Conservation (phyloP, 352 stramenopile species). For the Phytophthora idaei region DNA sequence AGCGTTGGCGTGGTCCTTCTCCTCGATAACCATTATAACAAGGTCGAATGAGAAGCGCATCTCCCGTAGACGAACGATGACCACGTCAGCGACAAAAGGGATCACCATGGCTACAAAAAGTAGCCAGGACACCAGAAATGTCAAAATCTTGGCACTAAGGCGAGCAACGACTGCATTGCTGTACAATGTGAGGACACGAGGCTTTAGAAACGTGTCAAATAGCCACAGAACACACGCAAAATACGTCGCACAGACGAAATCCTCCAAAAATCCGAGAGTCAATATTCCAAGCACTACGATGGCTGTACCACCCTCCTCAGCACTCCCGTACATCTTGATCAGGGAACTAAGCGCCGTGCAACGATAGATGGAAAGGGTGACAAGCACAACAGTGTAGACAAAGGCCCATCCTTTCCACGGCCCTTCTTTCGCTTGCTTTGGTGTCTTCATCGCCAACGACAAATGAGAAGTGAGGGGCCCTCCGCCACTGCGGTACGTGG, state of each 20-base stretch:
- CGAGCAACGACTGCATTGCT: not conserved
- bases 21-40: slow-evolving; percentile 41
- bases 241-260: slow-evolving; percentile 39
- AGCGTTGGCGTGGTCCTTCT: slow-evolving; percentile 33
- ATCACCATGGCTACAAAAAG: slow-evolving; percentile 35
- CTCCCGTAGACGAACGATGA: slow-evolving; percentile 42
- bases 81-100: slow-evolving; percentile 41
- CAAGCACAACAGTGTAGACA: slow-evolving; percentile 33
- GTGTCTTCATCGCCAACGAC: not conserved
- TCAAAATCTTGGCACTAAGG: slow-evolving; percentile 20
- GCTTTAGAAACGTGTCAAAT: slow-evolving; percentile 6
- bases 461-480: not conserved
- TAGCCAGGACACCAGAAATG: slow-evolving; percentile 37
- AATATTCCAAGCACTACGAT: slow-evolving; percentile 21
- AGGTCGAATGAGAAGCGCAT: slow-evolving; percentile 61
- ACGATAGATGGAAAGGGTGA: slow-evolving; percentile 37
- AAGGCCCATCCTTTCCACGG: slow-evolving; percentile 46
- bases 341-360: slow-evolving; percentile 18
- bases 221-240: slow-evolving; percentile 11
- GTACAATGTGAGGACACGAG: not conserved
- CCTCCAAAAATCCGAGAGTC: slow-evolving; percentile 44
- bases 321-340: not conserved
- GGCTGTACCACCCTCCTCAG: slow-evolving; percentile 29
- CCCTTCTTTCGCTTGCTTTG: not conserved
- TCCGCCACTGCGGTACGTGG: not conserved